phyloP scores from a whole-genome alignment of 495 filamentous ascomycete genomes.

The Aspergillus panamensis region DNA sequence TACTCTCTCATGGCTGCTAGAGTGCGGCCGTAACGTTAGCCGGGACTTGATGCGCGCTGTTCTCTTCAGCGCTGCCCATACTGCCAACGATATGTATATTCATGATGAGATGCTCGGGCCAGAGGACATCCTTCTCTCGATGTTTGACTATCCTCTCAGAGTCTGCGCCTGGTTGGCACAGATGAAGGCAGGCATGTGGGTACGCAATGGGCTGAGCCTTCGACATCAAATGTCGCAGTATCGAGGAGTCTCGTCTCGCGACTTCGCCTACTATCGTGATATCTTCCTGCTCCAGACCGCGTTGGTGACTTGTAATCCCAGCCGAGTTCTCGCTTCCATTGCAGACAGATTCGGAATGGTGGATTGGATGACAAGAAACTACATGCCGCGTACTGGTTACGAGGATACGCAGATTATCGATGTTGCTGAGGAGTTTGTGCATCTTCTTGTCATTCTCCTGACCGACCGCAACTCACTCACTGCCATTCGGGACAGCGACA shows the following conservation, averaged over 20 bases:
- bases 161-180: slow-evolving; percentile 96
- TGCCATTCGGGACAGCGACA: slow-evolving; percentile 61
- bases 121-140: slow-evolving; percentile 79
- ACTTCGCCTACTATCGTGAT: slow-evolving; percentile 90
- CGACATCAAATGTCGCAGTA: slow-evolving; percentile 93
- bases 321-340: slow-evolving; percentile 80
- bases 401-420: slow-evolving; percentile 87
- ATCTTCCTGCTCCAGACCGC: slow-evolving; percentile 93
- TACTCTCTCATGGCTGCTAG: slow-evolving; percentile 94
- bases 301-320: slow-evolving; percentile 79
- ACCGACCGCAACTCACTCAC: slow-evolving; percentile 83
- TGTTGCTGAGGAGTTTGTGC: slow-evolving; percentile 92
- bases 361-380: slow-evolving; percentile 83
- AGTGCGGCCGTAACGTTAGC: slow-evolving; percentile 76
- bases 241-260: slow-evolving; percentile 77
- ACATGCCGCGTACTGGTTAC: slow-evolving; percentile 61
- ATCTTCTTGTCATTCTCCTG: slow-evolving; percentile 84
- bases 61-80: slow-evolving; percentile 53
- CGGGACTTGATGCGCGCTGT: slow-evolving; percentile 60
- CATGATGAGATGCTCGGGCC: slow-evolving; percentile 33
- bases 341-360: slow-evolving; percentile 87
- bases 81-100: slow-evolving; percentile 32
- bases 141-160: slow-evolving; percentile 89
- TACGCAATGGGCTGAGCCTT: slow-evolving; percentile 92
- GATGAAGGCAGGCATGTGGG: slow-evolving; percentile 98